These are phyloP conservation scores for Aureoboletus auriporus DNA, from an alignment of 768 basidiomycete genomes.

Conservation along the genomic window DNA sequence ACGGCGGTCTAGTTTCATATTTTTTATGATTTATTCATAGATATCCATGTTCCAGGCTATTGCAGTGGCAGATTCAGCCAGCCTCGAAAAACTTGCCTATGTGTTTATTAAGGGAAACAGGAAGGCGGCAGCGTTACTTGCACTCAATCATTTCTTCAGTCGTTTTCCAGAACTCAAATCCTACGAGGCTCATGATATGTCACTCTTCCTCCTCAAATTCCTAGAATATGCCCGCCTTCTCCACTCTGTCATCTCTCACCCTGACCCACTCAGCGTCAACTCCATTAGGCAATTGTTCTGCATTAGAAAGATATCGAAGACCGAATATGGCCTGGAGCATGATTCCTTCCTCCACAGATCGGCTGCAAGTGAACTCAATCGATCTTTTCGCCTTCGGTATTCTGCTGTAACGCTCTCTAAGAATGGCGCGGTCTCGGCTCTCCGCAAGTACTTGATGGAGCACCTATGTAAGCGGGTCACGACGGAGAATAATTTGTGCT, in stretches of 20 bases:
- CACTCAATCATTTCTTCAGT: constrained; percentile 8
- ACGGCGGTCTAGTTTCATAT: no score
- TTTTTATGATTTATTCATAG: constrained; percentile 2
- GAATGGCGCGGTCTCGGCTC: constrained; percentile 15
- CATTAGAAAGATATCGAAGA: constrained; percentile 6
- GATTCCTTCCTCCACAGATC: constrained; percentile 9
- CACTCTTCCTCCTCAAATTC: constrained; percentile 4
- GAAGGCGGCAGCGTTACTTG: constrained; percentile 6
- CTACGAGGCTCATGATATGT: constrained; percentile 16
- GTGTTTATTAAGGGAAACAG: constrained; percentile 22
- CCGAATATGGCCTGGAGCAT: constrained; percentile 5
- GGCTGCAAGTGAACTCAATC: background rate
- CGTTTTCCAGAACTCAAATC: constrained; percentile 15
- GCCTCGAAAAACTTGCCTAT: constrained; percentile 31
- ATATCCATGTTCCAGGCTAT: constrained; percentile 35
- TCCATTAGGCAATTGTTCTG: constrained; percentile 29
- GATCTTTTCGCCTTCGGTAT: background rate
- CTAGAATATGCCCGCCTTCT: constrained; percentile 6
- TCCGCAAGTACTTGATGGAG: constrained; percentile 23
- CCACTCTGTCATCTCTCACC: constrained; percentile 1
- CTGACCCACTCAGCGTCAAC: constrained; percentile 4
- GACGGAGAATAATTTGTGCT: constrained; percentile 32
- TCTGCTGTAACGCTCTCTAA: constrained; percentile 17
- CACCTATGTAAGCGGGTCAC: constrained; percentile 28
- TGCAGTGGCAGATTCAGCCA: constrained; percentile 11